These are phyloP conservation scores for Vigna nakashimae DNA, from an alignment of 306 rosid genomes.

Conservation along the genomic window DNA sequence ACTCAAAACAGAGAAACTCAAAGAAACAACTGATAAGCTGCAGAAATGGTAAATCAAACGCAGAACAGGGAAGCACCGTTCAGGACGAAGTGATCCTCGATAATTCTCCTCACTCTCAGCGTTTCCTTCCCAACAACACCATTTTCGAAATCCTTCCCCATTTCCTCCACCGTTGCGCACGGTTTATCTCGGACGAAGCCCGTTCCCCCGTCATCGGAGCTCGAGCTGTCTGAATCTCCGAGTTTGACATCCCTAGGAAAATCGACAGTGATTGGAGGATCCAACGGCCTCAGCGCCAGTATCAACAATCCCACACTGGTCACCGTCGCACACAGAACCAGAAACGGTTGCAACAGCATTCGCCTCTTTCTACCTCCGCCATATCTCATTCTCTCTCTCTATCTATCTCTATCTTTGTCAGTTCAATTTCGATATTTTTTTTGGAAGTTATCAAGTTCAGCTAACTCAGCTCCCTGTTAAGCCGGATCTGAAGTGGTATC, in stretches of 20 bases:
- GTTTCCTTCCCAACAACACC: conserved; percentile 57
- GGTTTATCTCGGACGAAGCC: conserved; percentile 40
- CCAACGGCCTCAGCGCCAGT: conserved; percentile 65
- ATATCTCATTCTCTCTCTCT: conserved; percentile 56
- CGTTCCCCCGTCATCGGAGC: conserved; percentile 30
- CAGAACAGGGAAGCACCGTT: conserved; percentile 56
- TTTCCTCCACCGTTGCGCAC: conserved; percentile 88
- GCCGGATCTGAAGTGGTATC: conserved; percentile 45
- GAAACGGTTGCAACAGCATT: conserved; percentile 52
- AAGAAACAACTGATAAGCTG: background rate
- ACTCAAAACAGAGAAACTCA: background rate
- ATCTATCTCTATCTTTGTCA: background rate
- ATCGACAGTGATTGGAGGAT: conserved; percentile 55
- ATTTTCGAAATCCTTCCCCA: conserved; percentile 68
- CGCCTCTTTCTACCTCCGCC: conserved; percentile 66
- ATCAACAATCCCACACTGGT: conserved; percentile 58
- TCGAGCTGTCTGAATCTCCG: conserved; percentile 37
- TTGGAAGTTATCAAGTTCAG: conserved; percentile 1
- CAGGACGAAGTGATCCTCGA: conserved; percentile 66
- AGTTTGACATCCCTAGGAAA: conserved; percentile 43
- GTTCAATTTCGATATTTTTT: background rate
- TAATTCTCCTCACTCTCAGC: conserved; percentile 66
- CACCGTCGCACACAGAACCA: conserved; percentile 56
- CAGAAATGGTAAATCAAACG: conserved; percentile 9
- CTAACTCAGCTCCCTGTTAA: conserved; percentile 32